Evolutionary conservation across 768 basidiomycete species (phyloP).

Genomic region (Sarcodon sp.): DNA sequence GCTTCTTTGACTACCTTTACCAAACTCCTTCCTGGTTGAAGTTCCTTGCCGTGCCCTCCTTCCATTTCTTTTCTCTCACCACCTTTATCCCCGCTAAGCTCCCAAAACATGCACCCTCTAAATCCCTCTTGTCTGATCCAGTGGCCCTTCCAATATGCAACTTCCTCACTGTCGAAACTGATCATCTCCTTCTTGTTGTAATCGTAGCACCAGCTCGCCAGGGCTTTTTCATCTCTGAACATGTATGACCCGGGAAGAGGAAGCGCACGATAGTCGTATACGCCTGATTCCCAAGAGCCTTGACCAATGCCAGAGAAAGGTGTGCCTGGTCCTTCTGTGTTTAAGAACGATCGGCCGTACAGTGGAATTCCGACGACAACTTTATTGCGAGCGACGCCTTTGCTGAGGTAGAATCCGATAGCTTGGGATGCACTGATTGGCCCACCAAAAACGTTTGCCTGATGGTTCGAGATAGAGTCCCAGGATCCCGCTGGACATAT

Average conservation of each 20-base stretch:
- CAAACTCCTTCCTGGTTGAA: conserved; percentile 56
- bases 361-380: conserved; percentile 86
- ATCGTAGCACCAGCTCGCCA: conserved; percentile 83
- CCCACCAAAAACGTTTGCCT: conserved; percentile 72
- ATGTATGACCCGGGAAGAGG: conserved; percentile 64
- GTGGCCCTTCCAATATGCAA: conserved; percentile 61
- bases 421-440: conserved; percentile 50
- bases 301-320: conserved; percentile 74
- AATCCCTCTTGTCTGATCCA: conserved; percentile 70
- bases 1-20: conserved; percentile 62
- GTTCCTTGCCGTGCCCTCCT: conserved; percentile 59
- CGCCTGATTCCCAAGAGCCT: conserved; percentile 84
- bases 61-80: conserved; percentile 58
- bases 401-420: conserved; percentile 54
- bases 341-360: conserved; percentile 86
- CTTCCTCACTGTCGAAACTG: conserved; percentile 64
- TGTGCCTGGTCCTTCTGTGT: conserved; percentile 70
- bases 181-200: conserved; percentile 65
- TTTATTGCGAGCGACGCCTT: conserved; percentile 69
- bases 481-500: conserved; percentile 53
- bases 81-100: conserved; percentile 76
- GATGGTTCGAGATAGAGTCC: conserved; percentile 63
- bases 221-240: conserved; percentile 46
- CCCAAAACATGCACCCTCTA: conserved; percentile 94
- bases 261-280: conserved; percentile 89